These are phyloP conservation scores for Pseudogymnoascus pannorum DNA, from an alignment of 2,329 filamentous ascomycete species.

Conservation along the genomic window DNA sequence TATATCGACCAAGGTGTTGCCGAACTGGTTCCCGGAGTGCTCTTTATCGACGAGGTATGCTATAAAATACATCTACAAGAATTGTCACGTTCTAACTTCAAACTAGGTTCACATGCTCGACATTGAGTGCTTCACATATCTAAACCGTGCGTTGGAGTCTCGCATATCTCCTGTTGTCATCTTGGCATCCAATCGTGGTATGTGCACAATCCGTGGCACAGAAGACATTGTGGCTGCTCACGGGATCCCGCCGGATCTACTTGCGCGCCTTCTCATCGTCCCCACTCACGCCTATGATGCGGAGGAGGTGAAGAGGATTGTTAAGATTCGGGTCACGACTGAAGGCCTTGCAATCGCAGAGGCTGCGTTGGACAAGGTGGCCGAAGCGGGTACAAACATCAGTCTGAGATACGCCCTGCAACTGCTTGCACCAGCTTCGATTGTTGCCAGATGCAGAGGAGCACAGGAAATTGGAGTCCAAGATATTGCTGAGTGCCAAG, in stretches of 20 bases:
- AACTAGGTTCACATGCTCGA: constrained; percentile 95
- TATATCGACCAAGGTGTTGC: constrained; percentile 98
- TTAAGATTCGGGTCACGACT: constrained; percentile 73
- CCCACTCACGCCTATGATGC: constrained; percentile 84
- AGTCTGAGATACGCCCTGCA: constrained; percentile 91
- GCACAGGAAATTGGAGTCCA: constrained; percentile 67
- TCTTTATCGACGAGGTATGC: constrained; percentile 94
- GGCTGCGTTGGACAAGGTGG: constrained; percentile 77
- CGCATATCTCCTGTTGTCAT: constrained; percentile 95
- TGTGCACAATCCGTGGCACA: constrained; percentile 85
- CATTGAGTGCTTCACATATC: constrained; percentile 97
- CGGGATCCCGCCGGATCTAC: constrained; percentile 87
- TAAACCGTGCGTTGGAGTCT: constrained; percentile 95
- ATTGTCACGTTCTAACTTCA: background rate
- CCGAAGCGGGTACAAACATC: constrained; percentile 79
- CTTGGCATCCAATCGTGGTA: constrained; percentile 91
- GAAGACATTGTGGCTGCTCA: constrained; percentile 78
- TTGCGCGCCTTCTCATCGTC: constrained; percentile 90
- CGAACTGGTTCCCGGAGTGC: constrained; percentile 92
- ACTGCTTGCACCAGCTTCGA: constrained; percentile 59
- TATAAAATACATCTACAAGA: constrained; percentile 1
- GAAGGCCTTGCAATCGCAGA: constrained; percentile 76
- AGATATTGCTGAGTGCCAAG: constrained; percentile 75
- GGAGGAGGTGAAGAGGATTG: constrained; percentile 87
- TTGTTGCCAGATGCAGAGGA: constrained; percentile 79